A percentile compares a stretch with the other conserved stretches of the same genome.
Evolutionary conservation across 257 asterid species (phyloP).

Genomic region (Forsythia viridissima): DNA sequence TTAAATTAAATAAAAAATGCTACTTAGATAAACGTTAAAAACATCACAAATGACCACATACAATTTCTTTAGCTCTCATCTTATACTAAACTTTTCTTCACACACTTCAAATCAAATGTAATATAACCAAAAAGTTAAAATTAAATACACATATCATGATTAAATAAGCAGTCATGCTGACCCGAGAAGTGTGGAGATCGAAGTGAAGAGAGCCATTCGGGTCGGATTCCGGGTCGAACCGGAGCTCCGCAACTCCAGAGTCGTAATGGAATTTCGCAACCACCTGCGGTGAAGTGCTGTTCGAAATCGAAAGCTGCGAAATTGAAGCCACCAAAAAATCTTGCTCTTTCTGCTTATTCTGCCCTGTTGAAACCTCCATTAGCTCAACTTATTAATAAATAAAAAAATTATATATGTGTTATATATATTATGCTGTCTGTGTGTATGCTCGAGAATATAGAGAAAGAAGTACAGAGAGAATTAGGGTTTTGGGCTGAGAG

Average conservation of each 20-base stretch:
- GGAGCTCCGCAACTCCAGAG: slow-evolving; percentile 47
- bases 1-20: slow-evolving; percentile 4
- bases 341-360: slow-evolving; percentile 44
- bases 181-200: slow-evolving; percentile 65
- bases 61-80: neutral
- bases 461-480: slow-evolving; percentile 3
- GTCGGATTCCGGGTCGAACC: slow-evolving; percentile 51
- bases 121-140: neutral
- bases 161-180: slow-evolving; percentile 8
- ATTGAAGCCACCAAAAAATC: slow-evolving; percentile 71
- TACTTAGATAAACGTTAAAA: slow-evolving; percentile 4
- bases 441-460: neutral
- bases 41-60: neutral
- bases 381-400: neutral
- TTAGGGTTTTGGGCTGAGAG: slow-evolving; percentile 53
- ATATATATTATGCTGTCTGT: neutral
- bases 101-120: slow-evolving; percentile 12
- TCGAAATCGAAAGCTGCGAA: slow-evolving; percentile 71
- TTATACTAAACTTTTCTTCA: neutral
- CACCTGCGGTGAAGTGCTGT: slow-evolving; percentile 54
- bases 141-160: neutral
- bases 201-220: slow-evolving; percentile 46
- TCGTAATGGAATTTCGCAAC: slow-evolving; percentile 64
- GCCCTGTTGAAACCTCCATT: slow-evolving; percentile 46
- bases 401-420: neutral